Percentiles rank a stretch among this genome's conserved stretches.
Conservation (phyloP, 139 green algal species). For the Chlamydomonas urium region DNA sequence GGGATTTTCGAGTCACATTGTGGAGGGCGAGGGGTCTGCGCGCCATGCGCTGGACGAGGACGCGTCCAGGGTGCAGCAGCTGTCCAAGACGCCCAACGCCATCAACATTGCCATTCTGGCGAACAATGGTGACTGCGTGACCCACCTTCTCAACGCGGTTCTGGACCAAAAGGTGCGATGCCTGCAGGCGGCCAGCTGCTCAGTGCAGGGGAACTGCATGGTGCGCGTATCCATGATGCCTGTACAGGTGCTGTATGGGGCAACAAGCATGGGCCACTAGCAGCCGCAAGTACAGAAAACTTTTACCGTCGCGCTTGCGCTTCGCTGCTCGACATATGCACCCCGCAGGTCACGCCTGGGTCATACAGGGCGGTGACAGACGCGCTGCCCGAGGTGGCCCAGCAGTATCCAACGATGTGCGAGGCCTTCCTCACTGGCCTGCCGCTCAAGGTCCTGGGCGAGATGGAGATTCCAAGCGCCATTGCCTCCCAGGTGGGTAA, state of each 20-base stretch:
- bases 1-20: no score
- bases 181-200: no score
- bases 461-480: slow-evolving; percentile 34
- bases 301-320: no score
- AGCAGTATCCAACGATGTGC: slow-evolving; percentile 40
- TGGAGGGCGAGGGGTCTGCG: no score
- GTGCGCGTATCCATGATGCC: no score
- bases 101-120: slow-evolving; percentile 34
- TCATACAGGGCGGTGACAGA: slow-evolving; percentile 36
- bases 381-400: slow-evolving; percentile 26
- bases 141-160: slow-evolving; percentile 37
- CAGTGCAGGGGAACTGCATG: no score
- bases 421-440: slow-evolving; percentile 30
- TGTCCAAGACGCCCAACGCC: slow-evolving; percentile 26
- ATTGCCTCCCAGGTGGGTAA: slow-evolving; percentile 13
- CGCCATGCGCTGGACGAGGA: no score
- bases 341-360: slow-evolving; percentile 23
- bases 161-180: slow-evolving; percentile 39
- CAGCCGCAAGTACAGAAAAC: no score
- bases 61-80: no score
- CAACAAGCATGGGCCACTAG: no score
- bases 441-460: slow-evolving; percentile 26
- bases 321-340: no score
- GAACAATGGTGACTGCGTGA: slow-evolving; percentile 33
- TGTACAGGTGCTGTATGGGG: no score